Evolutionary conservation across 1,139 yeast genomes (phyloP).

Genomic region (Casaregolazyma suthepensis): DNA sequence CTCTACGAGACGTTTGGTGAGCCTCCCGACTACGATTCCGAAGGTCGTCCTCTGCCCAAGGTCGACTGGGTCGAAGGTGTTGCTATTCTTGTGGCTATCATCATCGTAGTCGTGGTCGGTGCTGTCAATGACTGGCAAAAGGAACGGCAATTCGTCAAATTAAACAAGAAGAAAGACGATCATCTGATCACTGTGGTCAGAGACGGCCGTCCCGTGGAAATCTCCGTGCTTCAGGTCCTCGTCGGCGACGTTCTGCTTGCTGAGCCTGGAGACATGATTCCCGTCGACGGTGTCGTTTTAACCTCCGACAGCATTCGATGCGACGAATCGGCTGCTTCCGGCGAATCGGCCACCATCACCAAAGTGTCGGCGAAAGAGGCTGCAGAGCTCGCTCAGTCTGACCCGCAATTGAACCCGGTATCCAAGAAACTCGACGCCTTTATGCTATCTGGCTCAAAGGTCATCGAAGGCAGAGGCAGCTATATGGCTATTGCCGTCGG

Average conservation of each 20-base stretch:
- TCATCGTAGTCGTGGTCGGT: constrained; percentile 87
- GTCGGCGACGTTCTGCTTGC: constrained; percentile 81
- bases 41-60: constrained; percentile 66
- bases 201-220: constrained; percentile 58
- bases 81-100: constrained; percentile 87
- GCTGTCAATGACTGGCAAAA: constrained; percentile 95
- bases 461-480: constrained; percentile 79
- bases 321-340: constrained; percentile 90
- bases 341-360: constrained; percentile 79
- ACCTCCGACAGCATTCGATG: constrained; percentile 70
- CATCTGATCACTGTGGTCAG: constrained; percentile 73
- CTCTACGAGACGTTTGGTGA: constrained; percentile 88
- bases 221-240: constrained; percentile 67
- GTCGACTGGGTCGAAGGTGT: constrained; percentile 99
- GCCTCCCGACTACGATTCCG: constrained; percentile 67
- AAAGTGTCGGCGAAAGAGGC: constrained; percentile 56
- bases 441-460: constrained; percentile 85
- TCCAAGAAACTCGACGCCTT: constrained; percentile 59
- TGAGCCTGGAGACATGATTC: constrained; percentile 92
- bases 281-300: constrained; percentile 80
- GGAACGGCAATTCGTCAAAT: constrained; percentile 84
- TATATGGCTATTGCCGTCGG: constrained; percentile 92
- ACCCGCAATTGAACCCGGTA: constrained; percentile 21
- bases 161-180: constrained; percentile 74
- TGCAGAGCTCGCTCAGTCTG: constrained; percentile 22